Conservation (phyloP, 2,329 filamentous ascomycete species). For the Beauveria sp. region DNA sequence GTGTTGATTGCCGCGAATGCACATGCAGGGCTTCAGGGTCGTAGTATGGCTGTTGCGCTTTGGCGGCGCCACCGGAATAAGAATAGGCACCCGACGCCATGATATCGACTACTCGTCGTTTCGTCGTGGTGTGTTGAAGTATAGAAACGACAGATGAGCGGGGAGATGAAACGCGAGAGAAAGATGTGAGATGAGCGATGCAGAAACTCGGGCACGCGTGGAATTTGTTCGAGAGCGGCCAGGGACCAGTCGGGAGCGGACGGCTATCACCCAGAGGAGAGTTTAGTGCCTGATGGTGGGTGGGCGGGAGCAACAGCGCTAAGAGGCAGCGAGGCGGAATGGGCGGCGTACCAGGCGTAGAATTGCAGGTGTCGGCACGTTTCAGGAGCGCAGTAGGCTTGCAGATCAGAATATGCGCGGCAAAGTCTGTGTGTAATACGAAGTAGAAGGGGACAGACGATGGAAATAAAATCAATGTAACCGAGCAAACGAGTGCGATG, state of each 20-base stretch:
- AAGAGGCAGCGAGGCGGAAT: neutral
- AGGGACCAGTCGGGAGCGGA: constrained; percentile 5
- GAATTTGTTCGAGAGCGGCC: neutral
- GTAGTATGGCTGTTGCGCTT: constrained; percentile 33
- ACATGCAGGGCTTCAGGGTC: constrained; percentile 28
- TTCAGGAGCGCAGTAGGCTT: constrained; percentile 3
- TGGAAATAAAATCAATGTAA: neutral
- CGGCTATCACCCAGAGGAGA: neutral
- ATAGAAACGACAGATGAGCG: neutral
- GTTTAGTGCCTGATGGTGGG: constrained; percentile 11
- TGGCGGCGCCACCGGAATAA: neutral
- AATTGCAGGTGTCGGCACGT: constrained; percentile 6
- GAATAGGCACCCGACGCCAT: constrained; percentile 66
- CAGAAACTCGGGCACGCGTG: neutral
- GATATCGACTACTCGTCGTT: constrained; percentile 16
- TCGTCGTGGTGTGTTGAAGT: neutral
- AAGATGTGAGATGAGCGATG: neutral
- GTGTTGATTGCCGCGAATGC: constrained; percentile 33
- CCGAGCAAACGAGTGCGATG: neutral
- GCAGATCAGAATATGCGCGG: neutral
- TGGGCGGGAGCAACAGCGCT: constrained; percentile 7
- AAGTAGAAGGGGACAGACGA: neutral
- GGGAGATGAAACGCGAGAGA: neutral
- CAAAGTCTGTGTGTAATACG: neutral
- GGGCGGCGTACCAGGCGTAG: neutral